Evolutionary conservation across 2,329 filamentous ascomycete species (phyloP).

Genomic region (Colletotrichum cordylinicola): DNA sequence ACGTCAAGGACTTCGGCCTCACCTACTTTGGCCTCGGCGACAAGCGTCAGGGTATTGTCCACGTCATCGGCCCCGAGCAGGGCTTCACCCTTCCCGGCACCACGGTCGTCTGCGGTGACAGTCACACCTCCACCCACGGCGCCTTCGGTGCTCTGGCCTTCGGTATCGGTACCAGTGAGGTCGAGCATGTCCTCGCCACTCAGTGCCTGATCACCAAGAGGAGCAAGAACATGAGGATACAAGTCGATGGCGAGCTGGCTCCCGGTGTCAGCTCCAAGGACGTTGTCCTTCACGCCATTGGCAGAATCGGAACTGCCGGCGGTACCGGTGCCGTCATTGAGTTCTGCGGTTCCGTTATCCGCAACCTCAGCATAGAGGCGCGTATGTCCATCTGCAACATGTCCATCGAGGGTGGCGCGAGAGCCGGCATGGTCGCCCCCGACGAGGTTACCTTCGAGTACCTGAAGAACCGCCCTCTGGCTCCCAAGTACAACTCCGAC

Average conservation of each 20-base stretch:
- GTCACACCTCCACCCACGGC: slow-evolving; percentile 96
- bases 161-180: slow-evolving; percentile 97
- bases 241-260: slow-evolving; percentile 88
- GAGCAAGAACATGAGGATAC: slow-evolving; percentile 98
- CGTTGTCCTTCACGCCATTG: slow-evolving; percentile 90
- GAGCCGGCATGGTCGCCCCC: slow-evolving; percentile 96
- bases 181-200: slow-evolving; percentile 96
- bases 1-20: slow-evolving; percentile 94
- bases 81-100: slow-evolving; percentile 97
- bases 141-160: slow-evolving; percentile 95
- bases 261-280: slow-evolving; percentile 97
- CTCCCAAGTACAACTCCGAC: slow-evolving; percentile 81
- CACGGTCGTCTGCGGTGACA: slow-evolving; percentile 97
- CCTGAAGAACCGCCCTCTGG: slow-evolving; percentile 87
- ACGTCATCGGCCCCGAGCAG: slow-evolving; percentile 98
- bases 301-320: slow-evolving; percentile 91
- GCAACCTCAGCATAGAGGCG: slow-evolving; percentile 89
- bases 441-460: slow-evolving; percentile 96
- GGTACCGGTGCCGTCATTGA: slow-evolving; percentile 96
- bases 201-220: slow-evolving; percentile 93
- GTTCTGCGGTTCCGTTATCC: slow-evolving; percentile 95
- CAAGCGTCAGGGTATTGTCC: slow-evolving; percentile 97
- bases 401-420: slow-evolving; percentile 95
- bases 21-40: slow-evolving; percentile 97
- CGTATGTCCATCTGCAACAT: slow-evolving; percentile 99